These are phyloP conservation scores for Lagenaria siceraria DNA, from an alignment of 306 rosid species.

Conservation along the genomic window DNA sequence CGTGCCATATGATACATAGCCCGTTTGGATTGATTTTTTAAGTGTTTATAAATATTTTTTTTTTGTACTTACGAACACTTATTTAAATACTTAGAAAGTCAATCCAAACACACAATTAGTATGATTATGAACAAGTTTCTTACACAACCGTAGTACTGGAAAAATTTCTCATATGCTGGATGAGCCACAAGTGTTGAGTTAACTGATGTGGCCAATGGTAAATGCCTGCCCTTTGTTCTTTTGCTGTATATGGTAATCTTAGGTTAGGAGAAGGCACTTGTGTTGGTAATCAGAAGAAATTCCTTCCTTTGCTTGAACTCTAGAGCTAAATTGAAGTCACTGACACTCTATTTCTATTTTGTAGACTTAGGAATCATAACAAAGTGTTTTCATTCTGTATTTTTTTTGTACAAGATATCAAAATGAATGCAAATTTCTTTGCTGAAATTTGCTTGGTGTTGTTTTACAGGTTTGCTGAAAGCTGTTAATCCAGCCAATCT, in stretches of 20 bases:
- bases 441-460: not conserved
- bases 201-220: slow-evolving; percentile 84
- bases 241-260: not conserved
- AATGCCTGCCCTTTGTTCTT: not conserved
- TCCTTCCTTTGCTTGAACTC: not conserved
- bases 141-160: too few species aligned
- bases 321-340: not conserved
- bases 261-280: not conserved
- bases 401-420: not conserved
- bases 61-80: too few species aligned
- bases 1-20: too few species aligned
- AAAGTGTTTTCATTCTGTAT: not conserved
- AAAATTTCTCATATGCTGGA: slow-evolving; percentile 33
- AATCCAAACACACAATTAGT: too few species aligned
- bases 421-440: not conserved
- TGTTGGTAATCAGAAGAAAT: not conserved
- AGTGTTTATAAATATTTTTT: too few species aligned
- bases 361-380: not conserved
- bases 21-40: too few species aligned
- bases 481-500: not conserved
- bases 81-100: too few species aligned
- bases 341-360: not conserved
- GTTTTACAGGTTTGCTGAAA: not conserved
- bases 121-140: too few species aligned
- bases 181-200: slow-evolving; percentile 85